phyloP scores from a whole-genome alignment of 805 yeast genomes.

The Yamadazyma akitaensis region DNA sequence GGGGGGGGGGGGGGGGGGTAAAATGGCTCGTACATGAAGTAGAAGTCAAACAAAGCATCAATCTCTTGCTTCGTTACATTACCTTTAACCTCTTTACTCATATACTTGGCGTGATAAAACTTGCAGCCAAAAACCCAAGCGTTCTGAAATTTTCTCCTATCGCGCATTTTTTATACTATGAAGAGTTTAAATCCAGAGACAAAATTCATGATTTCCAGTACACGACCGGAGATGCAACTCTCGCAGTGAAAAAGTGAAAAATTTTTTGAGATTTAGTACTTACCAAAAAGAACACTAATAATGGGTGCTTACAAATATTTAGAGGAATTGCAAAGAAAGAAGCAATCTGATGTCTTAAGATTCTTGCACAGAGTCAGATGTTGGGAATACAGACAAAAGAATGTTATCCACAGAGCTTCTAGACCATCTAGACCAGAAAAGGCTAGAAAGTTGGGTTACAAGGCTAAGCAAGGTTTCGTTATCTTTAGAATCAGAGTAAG shows the following conservation, averaged over 20 bases:
- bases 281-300: slow-evolving; percentile 15
- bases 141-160: background rate
- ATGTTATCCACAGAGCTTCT: slow-evolving; percentile 97
- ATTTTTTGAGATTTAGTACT: slow-evolving; percentile 5
- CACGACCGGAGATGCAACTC: background rate
- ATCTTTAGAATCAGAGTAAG: slow-evolving; percentile 98
- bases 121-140: no score
- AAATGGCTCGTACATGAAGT: no score
- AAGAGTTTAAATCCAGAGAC: background rate
- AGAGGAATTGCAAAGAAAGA: slow-evolving; percentile 99
- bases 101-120: no score
- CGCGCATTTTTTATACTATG: background rate
- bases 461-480: slow-evolving; percentile 99
- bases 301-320: slow-evolving; percentile 99
- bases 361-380: slow-evolving; percentile 99
- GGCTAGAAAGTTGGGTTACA: slow-evolving; percentile 99
- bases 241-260: slow-evolving; percentile 6
- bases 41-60: no score
- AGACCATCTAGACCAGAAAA: slow-evolving; percentile 99
- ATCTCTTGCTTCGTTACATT: no score
- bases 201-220: background rate
- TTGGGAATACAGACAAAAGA: slow-evolving; percentile 99
- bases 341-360: slow-evolving; percentile 99
- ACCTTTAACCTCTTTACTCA: no score
- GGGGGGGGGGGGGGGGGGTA: no score